Evolutionary conservation across 768 basidiomycete species (phyloP), one percentile per base, ranked within the genome.

Genomic region (Mycena venus): DNA sequence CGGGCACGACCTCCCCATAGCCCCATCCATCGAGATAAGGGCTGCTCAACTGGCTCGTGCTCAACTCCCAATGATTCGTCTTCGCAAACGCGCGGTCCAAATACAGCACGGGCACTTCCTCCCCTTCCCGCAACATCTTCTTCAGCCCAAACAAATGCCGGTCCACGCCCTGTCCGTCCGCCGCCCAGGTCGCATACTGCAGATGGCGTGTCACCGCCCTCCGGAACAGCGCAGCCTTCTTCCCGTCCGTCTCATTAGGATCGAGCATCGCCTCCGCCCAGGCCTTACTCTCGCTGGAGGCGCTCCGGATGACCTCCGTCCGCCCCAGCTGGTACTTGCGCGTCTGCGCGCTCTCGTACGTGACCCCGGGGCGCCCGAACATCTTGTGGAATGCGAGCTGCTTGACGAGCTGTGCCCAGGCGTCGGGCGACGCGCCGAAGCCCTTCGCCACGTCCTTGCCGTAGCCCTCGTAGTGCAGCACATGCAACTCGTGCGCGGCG

Each of bases 361-460:
- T 93, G 56, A 95, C 92, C 2, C 91, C 95, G 11, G 94, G 92
- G 2, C 94, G 88, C 8, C 86, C 86, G 78, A 87, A 89, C 88
- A 97, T 90, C 85, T 97, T 97, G 83, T 94, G 91, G 87, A 95
- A 99, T 25, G 97, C 98, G 58, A 99, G 92, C 84, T 99, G 98
- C 86, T 97, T 99, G 77, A 97, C 92, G 66, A 99, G 89, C 85
- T 99, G 98, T 21, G 90, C 95, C 92, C 96, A 97, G 31, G 97
- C 97, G 79, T 99, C 98, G 0, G 98, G 98, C 1, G 95, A 96
- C 58, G 91, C 87, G 79, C 93, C 93, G 88, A 90, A 90, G 69
- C 86, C 88, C 86, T 98, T 99, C 86, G 97, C 95, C 77, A 90
- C 83, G 77, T 90, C 87, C 85, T 98, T 98, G 72, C 98, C 98